phyloP scores from a whole-genome alignment of 2,329 filamentous ascomycete species.

The Clarireedia paspali region DNA sequence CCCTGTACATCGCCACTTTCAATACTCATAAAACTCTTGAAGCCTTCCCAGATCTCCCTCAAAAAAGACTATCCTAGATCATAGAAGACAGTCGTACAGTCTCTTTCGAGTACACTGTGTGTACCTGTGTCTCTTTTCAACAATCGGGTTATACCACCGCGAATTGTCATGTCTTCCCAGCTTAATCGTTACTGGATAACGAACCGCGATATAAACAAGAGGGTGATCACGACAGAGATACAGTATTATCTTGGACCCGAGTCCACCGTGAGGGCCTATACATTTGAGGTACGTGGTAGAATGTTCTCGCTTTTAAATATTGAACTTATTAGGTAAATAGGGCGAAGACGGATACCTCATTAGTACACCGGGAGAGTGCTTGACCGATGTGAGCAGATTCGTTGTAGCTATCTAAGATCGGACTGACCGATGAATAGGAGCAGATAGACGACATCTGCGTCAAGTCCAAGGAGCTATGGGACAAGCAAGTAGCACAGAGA shows the following conservation, averaged over 20 bases:
- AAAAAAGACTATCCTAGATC: background rate
- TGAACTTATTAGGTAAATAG: constrained; percentile 29
- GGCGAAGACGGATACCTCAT: constrained; percentile 56
- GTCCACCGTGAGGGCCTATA: constrained; percentile 49
- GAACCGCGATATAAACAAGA: constrained; percentile 51
- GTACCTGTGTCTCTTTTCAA: background rate
- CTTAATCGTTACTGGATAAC: constrained; percentile 57
- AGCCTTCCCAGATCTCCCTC: background rate
- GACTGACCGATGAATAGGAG: constrained; percentile 36
- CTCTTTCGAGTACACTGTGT: constrained; percentile 13
- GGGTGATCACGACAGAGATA: constrained; percentile 50
- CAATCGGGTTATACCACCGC: constrained; percentile 11
- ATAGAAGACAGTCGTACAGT: background rate
- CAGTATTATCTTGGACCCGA: constrained; percentile 51
- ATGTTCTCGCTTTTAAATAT: constrained; percentile 19
- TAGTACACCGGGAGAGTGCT: constrained; percentile 47
- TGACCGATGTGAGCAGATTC: constrained; percentile 46
- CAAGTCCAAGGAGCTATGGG: constrained; percentile 52
- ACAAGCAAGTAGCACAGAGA: constrained; percentile 46
- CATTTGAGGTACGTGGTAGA: constrained; percentile 40
- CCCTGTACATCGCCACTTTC: constrained; percentile 1
- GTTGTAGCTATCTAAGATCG: background rate
- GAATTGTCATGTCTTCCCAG: constrained; percentile 27
- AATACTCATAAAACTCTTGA: background rate
- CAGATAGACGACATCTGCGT: constrained; percentile 56